Conservation (phyloP, 495 filamentous ascomycete genomes). For the Penicillium robsamsonii region DNA sequence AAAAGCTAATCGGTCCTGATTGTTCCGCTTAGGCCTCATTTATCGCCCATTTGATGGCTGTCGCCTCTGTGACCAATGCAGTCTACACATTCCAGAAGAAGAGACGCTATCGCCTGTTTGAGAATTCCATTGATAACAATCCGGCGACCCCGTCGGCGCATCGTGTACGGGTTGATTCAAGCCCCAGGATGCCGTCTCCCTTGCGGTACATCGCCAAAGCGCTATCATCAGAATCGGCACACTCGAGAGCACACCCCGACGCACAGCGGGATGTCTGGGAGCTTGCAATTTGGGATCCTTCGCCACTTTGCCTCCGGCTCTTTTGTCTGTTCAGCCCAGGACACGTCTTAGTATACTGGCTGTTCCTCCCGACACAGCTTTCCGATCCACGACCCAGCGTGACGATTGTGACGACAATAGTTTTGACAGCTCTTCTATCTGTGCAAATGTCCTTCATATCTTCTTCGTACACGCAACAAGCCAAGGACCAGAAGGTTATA, state of each 20-base stretch:
- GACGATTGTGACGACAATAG: constrained; percentile 75
- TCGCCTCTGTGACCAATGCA: constrained; percentile 68
- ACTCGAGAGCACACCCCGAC: constrained; percentile 81
- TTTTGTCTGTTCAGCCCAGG: constrained; percentile 93
- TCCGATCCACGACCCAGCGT: constrained; percentile 78
- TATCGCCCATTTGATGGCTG: constrained; percentile 62
- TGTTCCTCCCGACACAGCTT: constrained; percentile 75
- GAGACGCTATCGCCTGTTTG: constrained; percentile 88
- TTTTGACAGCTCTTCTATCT: constrained; percentile 70
- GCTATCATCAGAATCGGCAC: constrained; percentile 57
- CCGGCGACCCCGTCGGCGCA: constrained; percentile 84
- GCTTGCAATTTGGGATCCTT: constrained; percentile 87
- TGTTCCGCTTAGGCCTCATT: constrained; percentile 56
- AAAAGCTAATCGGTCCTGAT: constrained; percentile 7
- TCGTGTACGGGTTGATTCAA: constrained; percentile 86
- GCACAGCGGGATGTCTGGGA: constrained; percentile 91
- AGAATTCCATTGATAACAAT: constrained; percentile 68
- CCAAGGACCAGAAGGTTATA: constrained; percentile 78
- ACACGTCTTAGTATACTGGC: constrained; percentile 82
- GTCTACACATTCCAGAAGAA: constrained; percentile 79
- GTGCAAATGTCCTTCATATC: constrained; percentile 71
- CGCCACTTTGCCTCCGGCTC: constrained; percentile 74
- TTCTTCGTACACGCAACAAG: constrained; percentile 72
- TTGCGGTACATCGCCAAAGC: constrained; percentile 71
- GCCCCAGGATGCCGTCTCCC: constrained; percentile 74